Evolutionary conservation across 768 basidiomycete genomes (phyloP).

Genomic region (Tylopilus balloui): DNA sequence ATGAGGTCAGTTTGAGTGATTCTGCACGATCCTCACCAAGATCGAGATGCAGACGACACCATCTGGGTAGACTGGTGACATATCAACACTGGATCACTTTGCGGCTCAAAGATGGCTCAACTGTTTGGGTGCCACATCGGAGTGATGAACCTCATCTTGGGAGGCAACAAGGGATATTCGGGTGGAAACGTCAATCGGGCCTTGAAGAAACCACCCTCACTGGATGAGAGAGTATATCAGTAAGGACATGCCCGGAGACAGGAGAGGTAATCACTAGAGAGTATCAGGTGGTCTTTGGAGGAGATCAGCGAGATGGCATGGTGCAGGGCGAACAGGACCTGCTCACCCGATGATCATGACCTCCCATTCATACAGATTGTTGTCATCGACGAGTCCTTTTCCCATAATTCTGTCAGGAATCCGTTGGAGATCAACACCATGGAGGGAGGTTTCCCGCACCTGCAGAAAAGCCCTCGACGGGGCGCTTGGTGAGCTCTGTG

Average conservation of each 20-base stretch:
- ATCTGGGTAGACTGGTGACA: conserved; percentile 75
- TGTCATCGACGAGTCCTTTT: conserved; percentile 88
- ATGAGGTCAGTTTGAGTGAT: conserved; percentile 1
- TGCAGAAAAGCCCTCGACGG: conserved; percentile 96
- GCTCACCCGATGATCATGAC: conserved; percentile 88
- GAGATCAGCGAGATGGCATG: conserved; percentile 15
- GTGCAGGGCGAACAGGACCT: conserved; percentile 10
- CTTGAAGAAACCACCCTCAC: conserved; percentile 96
- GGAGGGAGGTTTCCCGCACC: conserved; percentile 42
- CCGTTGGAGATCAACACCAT: conserved; percentile 31
- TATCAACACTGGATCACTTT: not conserved
- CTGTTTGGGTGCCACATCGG: conserved; percentile 99
- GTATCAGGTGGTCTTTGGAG: conserved; percentile 79
- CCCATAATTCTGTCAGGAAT: conserved; percentile 32
- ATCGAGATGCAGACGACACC: conserved; percentile 96
- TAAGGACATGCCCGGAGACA: not conserved
- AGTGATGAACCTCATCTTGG: conserved; percentile 94
- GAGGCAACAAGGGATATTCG: conserved; percentile 87
- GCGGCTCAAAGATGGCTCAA: conserved; percentile 36
- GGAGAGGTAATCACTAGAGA: conserved; percentile 62
- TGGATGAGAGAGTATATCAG: conserved; percentile 29
- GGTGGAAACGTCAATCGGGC: conserved; percentile 84
- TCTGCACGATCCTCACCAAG: conserved; percentile 46
- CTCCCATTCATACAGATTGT: conserved; percentile 96
- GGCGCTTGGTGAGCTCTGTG: conserved; percentile 82